Evolutionary conservation across 140 eudicot genomes (phyloP).

Genomic region (Bidens hawaiensis): DNA sequence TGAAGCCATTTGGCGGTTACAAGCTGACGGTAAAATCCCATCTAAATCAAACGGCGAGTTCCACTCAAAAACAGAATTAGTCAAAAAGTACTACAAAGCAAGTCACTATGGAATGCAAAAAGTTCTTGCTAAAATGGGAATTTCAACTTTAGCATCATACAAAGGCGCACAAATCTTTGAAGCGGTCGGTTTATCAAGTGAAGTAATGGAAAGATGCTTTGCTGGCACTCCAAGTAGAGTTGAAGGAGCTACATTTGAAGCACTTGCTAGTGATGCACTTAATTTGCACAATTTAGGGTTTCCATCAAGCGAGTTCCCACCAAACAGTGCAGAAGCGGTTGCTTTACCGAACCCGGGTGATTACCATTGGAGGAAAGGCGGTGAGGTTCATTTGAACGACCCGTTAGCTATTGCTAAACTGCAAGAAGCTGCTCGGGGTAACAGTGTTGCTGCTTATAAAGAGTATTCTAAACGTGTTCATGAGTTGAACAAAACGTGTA

Average conservation of each 20-base stretch:
- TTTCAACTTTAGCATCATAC: conserved; percentile 92
- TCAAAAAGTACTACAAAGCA: conserved; percentile 81
- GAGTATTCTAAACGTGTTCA: conserved; percentile 87
- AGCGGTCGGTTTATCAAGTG: conserved; percentile 93
- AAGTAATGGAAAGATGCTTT: conserved; percentile 90
- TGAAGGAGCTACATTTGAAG: conserved; percentile 97
- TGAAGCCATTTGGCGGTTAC: conserved; percentile 97
- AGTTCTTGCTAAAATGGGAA: conserved; percentile 98
- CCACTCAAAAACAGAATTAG: conserved; percentile 73
- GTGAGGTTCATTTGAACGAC: conserved; percentile 88
- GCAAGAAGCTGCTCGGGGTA: conserved; percentile 91
- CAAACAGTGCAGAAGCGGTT: conserved; percentile 87
- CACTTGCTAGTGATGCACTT: conserved; percentile 79
- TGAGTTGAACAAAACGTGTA: conserved; percentile 72
- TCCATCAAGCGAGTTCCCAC: conserved; percentile 62
- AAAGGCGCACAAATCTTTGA: conserved; percentile 99
- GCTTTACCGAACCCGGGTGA: conserved; percentile 97
- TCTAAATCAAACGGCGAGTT: conserved; percentile 86
- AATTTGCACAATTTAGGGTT: conserved; percentile 75
- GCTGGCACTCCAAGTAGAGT: conserved; percentile 96
- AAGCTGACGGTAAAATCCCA: conserved; percentile 95
- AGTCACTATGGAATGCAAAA: conserved; percentile 96
- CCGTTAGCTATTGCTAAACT: conserved; percentile 91
- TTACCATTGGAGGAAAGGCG: conserved; percentile 97
- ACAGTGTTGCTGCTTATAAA: conserved; percentile 91